A percentile compares a stretch with the other conserved stretches of the same genome.
Evolutionary conservation across 2,329 filamentous ascomycete species (phyloP).

Genomic region (Colletotrichum acutatum): DNA sequence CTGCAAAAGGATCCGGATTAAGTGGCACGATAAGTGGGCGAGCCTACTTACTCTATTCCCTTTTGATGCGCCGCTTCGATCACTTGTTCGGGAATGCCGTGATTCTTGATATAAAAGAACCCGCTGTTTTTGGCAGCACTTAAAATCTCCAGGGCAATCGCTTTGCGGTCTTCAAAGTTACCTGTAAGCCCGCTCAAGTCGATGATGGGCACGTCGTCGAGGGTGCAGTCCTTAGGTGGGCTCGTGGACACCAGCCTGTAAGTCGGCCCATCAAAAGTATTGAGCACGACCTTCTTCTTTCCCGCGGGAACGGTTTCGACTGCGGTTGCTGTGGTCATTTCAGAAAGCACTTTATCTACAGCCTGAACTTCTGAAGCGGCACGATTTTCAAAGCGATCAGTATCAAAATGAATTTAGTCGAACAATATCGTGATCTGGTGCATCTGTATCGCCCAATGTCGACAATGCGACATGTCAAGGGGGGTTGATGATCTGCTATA

Average conservation of each 20-base stretch:
- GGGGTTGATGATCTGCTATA: neutral
- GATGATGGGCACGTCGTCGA: constrained; percentile 58
- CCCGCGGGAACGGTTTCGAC: neutral
- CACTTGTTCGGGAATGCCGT: constrained; percentile 49
- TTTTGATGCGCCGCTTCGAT: constrained; percentile 39
- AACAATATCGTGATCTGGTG: neutral
- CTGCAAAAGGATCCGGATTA: constrained; percentile 38
- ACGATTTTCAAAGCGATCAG: neutral
- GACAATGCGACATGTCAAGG: neutral
- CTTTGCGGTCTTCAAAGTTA: constrained; percentile 47
- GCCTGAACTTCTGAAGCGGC: neutral
- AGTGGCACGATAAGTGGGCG: constrained; percentile 38
- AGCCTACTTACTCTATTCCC: constrained; percentile 40
- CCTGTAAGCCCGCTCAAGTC: constrained; percentile 51
- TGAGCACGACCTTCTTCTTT: constrained; percentile 21
- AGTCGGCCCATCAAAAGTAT: constrained; percentile 27
- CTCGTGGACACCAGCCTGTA: constrained; percentile 26
- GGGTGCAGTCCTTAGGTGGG: constrained; percentile 51
- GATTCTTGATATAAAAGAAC: constrained; percentile 60
- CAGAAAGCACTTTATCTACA: neutral
- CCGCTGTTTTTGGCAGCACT: constrained; percentile 54
- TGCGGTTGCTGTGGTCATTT: neutral
- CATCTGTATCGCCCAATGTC: neutral
- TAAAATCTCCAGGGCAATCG: constrained; percentile 50
- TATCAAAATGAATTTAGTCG: neutral